A percentile compares a stretch with the other conserved stretches of the same genome.
phyloP scores from a whole-genome alignment of 768 basidiomycete genomes.

The Trametes meyenii region DNA sequence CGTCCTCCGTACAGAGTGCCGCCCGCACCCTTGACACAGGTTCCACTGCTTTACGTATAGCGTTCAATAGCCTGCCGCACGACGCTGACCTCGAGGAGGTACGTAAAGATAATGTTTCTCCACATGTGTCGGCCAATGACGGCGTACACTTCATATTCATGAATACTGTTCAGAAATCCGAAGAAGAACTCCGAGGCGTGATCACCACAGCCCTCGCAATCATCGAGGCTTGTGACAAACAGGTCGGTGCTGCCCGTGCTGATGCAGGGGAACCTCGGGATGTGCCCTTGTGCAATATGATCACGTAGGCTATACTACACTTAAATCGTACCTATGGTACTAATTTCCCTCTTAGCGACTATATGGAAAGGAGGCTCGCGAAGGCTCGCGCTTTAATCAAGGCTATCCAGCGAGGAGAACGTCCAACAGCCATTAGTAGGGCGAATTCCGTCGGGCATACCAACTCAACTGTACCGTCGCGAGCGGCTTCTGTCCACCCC shows the following conservation, averaged over 20 bases:
- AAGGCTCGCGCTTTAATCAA: constrained; percentile 1
- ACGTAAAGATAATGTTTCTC: background rate
- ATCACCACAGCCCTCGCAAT: constrained; percentile 1
- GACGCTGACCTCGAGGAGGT: constrained; percentile 17
- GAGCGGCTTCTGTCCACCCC: background rate
- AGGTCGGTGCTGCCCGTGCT: constrained; percentile 18
- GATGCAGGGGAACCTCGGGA: constrained; percentile 9
- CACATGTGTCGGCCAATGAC: background rate
- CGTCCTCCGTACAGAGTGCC: background rate
- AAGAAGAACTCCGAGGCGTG: constrained; percentile 10
- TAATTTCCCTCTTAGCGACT: constrained; percentile 3
- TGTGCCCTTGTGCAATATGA: background rate
- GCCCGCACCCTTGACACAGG: background rate
- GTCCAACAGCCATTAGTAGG: background rate
- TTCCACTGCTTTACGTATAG: background rate
- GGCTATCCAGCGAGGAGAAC: constrained; percentile 11
- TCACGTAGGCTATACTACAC: background rate
- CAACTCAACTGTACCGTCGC: background rate
- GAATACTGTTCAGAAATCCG: background rate
- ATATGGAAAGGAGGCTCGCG: constrained; percentile 9
- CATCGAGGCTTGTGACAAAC: constrained; percentile 11
- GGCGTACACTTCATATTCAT: background rate
- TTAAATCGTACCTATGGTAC: background rate
- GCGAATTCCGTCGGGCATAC: background rate
- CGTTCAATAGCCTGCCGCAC: background rate